These are phyloP conservation scores for Solanum ossicruentum DNA, from an alignment of 257 asterid genomes.

Conservation along the genomic window DNA sequence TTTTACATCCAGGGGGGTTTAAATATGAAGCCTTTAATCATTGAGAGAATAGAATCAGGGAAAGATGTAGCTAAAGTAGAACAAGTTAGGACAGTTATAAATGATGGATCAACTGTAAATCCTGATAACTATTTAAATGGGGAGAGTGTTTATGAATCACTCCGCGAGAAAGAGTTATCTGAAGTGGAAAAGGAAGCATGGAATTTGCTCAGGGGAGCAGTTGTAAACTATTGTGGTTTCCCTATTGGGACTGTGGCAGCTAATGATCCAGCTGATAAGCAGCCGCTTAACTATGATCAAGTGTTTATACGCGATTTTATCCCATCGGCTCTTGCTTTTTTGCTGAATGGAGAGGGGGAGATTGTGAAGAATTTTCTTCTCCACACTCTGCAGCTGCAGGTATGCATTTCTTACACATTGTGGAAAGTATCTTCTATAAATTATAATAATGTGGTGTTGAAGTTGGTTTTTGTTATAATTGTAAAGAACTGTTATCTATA, in stretches of 20 bases:
- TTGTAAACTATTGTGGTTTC: constrained; percentile 50
- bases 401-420: constrained; percentile 1
- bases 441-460: not conserved
- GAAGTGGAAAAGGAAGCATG: constrained; percentile 67
- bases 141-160: constrained; percentile 16
- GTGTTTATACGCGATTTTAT: constrained; percentile 76
- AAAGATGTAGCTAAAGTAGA: constrained; percentile 11
- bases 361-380: constrained; percentile 67
- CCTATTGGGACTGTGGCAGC: constrained; percentile 82
- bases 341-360: constrained; percentile 69
- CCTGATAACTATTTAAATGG: constrained; percentile 4
- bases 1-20: constrained; percentile 53
- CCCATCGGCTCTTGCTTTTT: constrained; percentile 75
- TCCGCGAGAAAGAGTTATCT: constrained; percentile 20
- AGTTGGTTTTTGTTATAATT: not conserved
- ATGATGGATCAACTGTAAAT: constrained; percentile 13
- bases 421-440: not conserved
- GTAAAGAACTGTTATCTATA: not conserved
- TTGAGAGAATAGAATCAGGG: constrained; percentile 27
- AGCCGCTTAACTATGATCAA: constrained; percentile 59
- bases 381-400: constrained; percentile 80
- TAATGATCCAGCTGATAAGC: constrained; percentile 52
- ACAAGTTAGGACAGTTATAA: not conserved
- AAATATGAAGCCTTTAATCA: constrained; percentile 41
- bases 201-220: constrained; percentile 52